These are phyloP conservation scores for Aspergillus cavernicola DNA, from an alignment of 495 filamentous ascomycete species.

Conservation along the genomic window DNA sequence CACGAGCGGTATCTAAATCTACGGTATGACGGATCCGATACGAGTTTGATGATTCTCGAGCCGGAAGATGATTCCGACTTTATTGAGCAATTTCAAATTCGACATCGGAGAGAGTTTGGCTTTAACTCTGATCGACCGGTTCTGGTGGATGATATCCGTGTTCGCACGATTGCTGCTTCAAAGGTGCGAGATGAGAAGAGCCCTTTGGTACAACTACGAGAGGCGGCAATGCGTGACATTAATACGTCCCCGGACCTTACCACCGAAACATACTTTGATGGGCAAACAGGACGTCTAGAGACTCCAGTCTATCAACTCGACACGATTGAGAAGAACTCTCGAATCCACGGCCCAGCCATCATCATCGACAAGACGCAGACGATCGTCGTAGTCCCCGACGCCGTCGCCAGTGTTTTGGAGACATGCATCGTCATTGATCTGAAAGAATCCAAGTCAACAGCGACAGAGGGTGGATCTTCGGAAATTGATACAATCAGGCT, in stretches of 20 bases:
- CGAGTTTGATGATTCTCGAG: constrained; percentile 49
- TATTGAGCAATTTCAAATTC: constrained; percentile 39
- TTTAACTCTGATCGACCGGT: constrained; percentile 49
- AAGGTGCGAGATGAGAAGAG: constrained; percentile 41
- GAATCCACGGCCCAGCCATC: constrained; percentile 80
- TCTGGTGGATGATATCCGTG: constrained; percentile 52
- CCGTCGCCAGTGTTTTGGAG: constrained; percentile 48
- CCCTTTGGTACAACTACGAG: constrained; percentile 37
- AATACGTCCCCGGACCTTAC: constrained; percentile 24
- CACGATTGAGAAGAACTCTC: constrained; percentile 70
- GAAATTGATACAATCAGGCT: constrained; percentile 78
- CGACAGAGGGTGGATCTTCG: constrained; percentile 72
- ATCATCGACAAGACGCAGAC: constrained; percentile 95
- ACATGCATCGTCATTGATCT: constrained; percentile 49
- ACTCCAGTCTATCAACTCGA: constrained; percentile 85
- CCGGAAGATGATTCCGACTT: constrained; percentile 40
- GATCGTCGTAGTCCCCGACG: constrained; percentile 81
- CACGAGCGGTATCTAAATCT: constrained; percentile 53
- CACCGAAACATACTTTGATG: constrained; percentile 47
- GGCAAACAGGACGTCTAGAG: constrained; percentile 66
- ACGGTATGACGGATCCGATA: constrained; percentile 52
- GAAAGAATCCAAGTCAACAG: constrained; percentile 11
- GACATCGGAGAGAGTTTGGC: constrained; percentile 50
- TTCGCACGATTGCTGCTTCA: constrained; percentile 43
- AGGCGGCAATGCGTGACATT: constrained; percentile 30